Conservation (phyloP, 2,329 filamentous ascomycete species). For the Ascochyta viciae-villosae region DNA sequence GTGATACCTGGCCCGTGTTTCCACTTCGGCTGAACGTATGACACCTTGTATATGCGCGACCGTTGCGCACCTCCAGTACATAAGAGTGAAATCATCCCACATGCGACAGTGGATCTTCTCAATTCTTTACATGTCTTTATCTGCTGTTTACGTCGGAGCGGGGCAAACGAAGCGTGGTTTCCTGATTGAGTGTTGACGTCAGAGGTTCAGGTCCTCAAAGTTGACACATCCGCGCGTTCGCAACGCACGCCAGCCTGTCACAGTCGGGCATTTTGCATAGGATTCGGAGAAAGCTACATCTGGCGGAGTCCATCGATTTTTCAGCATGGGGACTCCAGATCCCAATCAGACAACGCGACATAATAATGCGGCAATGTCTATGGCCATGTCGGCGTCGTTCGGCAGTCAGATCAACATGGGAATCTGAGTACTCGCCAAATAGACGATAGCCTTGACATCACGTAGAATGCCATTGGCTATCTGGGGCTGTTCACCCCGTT, state of each 20-base stretch:
- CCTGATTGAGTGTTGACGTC: slow-evolving; percentile 2
- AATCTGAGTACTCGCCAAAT: slow-evolving; percentile 13
- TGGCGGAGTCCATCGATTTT: slow-evolving; percentile 15
- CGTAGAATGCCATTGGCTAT: slow-evolving; percentile 22
- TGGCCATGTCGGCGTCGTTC: slow-evolving; percentile 26
- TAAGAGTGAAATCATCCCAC: background rate
- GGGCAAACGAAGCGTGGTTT: background rate
- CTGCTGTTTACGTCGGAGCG: background rate
- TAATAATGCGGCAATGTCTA: slow-evolving; percentile 31
- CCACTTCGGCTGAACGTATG: slow-evolving; percentile 1
- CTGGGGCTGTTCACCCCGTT: background rate
- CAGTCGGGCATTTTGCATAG: background rate
- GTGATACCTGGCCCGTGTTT: background rate
- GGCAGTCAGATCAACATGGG: slow-evolving; percentile 26
- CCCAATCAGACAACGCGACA: slow-evolving; percentile 17
- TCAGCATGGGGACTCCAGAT: slow-evolving; percentile 38
- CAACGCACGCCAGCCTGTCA: slow-evolving; percentile 3
- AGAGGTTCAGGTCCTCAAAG: background rate
- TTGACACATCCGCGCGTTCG: background rate
- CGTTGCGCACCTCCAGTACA: slow-evolving; percentile 3
- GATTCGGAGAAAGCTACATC: slow-evolving; percentile 7
- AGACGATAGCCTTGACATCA: slow-evolving; percentile 18
- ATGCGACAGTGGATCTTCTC: background rate
- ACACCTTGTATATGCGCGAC: slow-evolving; percentile 2
- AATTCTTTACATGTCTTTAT: background rate